These are phyloP conservation scores for Globisporangium canariense DNA, from an alignment of 352 stramenopile genomes.

Conservation along the genomic window DNA sequence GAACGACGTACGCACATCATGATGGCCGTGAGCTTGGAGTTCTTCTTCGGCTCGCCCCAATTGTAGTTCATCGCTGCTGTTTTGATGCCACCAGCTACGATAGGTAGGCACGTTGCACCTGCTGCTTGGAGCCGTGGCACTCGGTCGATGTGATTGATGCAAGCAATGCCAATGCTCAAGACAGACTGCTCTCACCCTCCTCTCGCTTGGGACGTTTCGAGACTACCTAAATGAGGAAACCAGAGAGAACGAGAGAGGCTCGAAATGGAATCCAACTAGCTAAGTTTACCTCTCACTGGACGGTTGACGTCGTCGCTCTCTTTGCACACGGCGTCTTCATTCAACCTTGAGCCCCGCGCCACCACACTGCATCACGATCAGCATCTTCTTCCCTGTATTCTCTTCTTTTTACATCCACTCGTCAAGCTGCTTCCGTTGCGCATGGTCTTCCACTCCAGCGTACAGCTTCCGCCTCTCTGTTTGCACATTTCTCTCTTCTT, in stretches of 20 bases:
- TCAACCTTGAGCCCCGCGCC: neutral
- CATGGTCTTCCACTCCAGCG: neutral
- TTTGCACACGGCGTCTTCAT: neutral
- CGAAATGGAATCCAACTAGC: neutral
- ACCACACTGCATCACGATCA: neutral
- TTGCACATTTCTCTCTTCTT: neutral
- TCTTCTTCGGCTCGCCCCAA: conserved; percentile 81
- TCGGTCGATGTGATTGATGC: neutral
- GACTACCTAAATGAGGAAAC: neutral
- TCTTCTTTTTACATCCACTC: conserved; percentile 6
- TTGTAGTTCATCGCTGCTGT: conserved; percentile 65
- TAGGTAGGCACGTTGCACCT: neutral
- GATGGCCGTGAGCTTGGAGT: conserved; percentile 57
- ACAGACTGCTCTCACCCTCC: neutral
- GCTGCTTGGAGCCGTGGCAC: neutral
- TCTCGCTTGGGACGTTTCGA: conserved; percentile 4
- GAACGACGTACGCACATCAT: conserved; percentile 58
- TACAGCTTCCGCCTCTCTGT: neutral
- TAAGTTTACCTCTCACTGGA: conserved; percentile 1
- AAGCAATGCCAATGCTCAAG: neutral
- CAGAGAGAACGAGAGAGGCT: neutral
- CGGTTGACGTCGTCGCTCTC: neutral
- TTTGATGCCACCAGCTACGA: neutral
- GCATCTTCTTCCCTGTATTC: neutral
- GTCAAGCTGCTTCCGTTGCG: neutral